These are phyloP conservation scores for Osmozyma mogii DNA, from an alignment of 805 yeast species.

Conservation along the genomic window DNA sequence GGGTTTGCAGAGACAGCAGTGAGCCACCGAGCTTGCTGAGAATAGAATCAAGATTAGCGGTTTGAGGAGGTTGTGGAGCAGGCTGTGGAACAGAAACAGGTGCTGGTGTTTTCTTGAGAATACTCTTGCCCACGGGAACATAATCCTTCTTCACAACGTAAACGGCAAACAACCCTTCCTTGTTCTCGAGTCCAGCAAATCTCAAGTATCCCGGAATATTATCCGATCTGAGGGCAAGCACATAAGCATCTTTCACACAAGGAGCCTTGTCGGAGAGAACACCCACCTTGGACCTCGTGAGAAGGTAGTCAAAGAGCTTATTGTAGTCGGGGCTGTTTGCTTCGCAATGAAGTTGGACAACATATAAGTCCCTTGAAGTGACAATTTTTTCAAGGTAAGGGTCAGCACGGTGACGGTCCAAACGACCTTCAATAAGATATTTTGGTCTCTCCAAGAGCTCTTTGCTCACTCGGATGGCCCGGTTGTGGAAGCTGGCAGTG, in stretches of 20 bases:
- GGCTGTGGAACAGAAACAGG: constrained; percentile 1
- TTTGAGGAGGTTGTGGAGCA: constrained; percentile 3
- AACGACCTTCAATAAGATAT: constrained; percentile 54
- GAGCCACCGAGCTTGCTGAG: constrained; percentile 19
- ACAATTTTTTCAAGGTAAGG: constrained; percentile 44
- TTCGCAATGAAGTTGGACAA: constrained; percentile 35
- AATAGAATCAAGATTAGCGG: constrained; percentile 17
- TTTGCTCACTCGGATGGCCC: constrained; percentile 19
- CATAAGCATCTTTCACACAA: constrained; percentile 57
- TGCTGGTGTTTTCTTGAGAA: constrained; percentile 10
- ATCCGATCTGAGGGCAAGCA: constrained; percentile 40
- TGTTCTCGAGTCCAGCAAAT: neutral
- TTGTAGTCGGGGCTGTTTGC: constrained; percentile 18
- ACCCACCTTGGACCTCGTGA: constrained; percentile 43
- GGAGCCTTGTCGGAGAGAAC: constrained; percentile 45
- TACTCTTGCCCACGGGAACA: constrained; percentile 17
- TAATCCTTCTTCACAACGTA: constrained; percentile 33
- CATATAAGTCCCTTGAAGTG: constrained; percentile 43
- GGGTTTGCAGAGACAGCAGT: neutral
- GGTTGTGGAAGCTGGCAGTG: constrained; percentile 14
- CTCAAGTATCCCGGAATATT: neutral
- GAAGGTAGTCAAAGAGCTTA: constrained; percentile 37
- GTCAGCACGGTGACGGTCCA: constrained; percentile 47
- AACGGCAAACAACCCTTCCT: constrained; percentile 28
- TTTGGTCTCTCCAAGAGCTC: constrained; percentile 21